Evolutionary conservation across 768 basidiomycete genomes (phyloP).

Genomic region (Collybia sp.): DNA sequence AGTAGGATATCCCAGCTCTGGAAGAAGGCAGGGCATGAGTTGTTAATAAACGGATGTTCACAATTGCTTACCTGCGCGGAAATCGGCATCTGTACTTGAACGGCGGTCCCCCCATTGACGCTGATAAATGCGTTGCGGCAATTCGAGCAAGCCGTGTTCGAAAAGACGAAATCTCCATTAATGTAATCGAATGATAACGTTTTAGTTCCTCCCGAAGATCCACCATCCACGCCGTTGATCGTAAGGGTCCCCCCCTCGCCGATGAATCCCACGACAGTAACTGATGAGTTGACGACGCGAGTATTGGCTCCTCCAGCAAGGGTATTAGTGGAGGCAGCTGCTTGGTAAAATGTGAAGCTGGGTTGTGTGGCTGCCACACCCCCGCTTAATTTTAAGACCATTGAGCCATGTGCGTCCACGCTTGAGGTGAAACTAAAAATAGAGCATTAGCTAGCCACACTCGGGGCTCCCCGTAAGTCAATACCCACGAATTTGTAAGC

Average conservation of each 20-base stretch:
- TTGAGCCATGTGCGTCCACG: constrained; percentile 26
- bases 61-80: constrained; percentile 35
- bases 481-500: constrained; percentile 28
- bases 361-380: constrained; percentile 19
- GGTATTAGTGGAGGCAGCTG: constrained; percentile 26
- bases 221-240: constrained; percentile 36
- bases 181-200: constrained; percentile 42
- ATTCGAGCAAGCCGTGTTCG: constrained; percentile 43
- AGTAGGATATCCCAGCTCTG: constrained; percentile 44
- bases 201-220: constrained; percentile 34
- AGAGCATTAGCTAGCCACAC: not conserved
- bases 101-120: constrained; percentile 37
- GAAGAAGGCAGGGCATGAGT: not conserved
- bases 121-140: constrained; percentile 43
- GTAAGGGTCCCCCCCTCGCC: constrained; percentile 41
- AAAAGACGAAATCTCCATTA: constrained; percentile 38
- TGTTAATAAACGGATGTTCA: not conserved
- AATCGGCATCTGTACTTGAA: constrained; percentile 42
- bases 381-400: constrained; percentile 32
- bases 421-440: constrained; percentile 28
- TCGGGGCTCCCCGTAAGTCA: not conserved
- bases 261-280: constrained; percentile 35
- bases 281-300: constrained; percentile 27
- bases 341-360: constrained; percentile 28
- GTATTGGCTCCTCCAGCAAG: constrained; percentile 32